Evolutionary conservation across 495 filamentous ascomycete species (phyloP), one percentile per base, ranked within the genome.

Genomic region (Aspergillus panamensis): DNA sequence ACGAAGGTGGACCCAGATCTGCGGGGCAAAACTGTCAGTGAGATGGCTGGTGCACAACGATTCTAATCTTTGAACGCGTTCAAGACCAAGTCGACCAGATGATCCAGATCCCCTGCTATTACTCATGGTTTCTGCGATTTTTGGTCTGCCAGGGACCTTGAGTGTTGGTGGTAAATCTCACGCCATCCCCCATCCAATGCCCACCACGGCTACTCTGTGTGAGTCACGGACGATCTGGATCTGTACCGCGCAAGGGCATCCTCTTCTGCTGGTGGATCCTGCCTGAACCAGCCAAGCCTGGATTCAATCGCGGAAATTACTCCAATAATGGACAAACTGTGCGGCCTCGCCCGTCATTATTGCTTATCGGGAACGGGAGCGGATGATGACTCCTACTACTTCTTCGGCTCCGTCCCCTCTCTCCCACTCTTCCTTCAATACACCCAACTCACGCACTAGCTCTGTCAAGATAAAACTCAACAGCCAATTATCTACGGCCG

Each of bases 1-100:
- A 25, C 25, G 25, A 43, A 30, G 45, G 45, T 50, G 54, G 49
- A 42, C 29, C 17, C 40, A 39, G 29, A 58, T 53, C 48, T 58
- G 48, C 39, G 56, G 56, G 50, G 50, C 56, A 30, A 21, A 6
- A 61, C 61, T 17, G 59, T 57, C 55, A 62, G 64, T 33, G 55
- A 30, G 63, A 61, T 13, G 68, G 62, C 54, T 39, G 35, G 14
- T 39, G 8, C 5, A 39, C 35, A 39, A 56, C 44, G 17, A 48
- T 56, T 40, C 16, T 19, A 33, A 14, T 25, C 44, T 40, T n/a
- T 12, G 14, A 39, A 12, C 35, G 3, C 10, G 35, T 39, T n/a
- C 35, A 39, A n/a, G 35, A n/a, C n/a, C n/a, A n/a, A n/a, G n/a
- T n/a, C n/a, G n/a, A n/a, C n/a, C n/a, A n/a, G n/a, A n/a, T n/a